Percentiles rank a stretch among this genome's conserved stretches.
These are phyloP conservation scores for Globisporangium iwayamae DNA, from an alignment of 352 stramenopile genomes.

Conservation along the genomic window DNA sequence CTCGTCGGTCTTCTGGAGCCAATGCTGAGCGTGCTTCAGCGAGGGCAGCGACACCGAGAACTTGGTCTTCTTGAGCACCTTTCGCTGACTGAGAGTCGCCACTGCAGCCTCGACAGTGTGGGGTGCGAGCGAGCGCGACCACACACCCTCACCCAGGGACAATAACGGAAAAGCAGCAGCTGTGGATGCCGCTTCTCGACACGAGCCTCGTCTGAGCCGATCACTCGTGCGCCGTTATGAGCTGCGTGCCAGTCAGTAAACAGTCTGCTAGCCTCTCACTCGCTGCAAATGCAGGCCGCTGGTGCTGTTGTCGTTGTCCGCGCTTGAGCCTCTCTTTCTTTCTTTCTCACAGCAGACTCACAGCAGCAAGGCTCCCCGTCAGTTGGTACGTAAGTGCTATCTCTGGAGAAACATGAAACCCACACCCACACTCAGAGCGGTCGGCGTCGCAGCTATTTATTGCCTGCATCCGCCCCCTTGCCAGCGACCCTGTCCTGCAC, in stretches of 20 bases:
- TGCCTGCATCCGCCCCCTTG: neutral
- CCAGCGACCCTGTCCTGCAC: neutral
- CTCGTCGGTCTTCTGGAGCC: neutral
- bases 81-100: constrained; percentile 5
- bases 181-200: neutral
- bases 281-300: neutral
- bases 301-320: neutral
- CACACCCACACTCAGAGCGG: neutral
- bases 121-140: neutral
- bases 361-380: neutral
- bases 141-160: neutral
- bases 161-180: neutral
- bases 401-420: constrained; percentile 8
- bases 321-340: neutral
- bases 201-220: neutral
- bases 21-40: neutral
- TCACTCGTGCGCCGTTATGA: neutral
- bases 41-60: constrained; percentile 25
- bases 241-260: neutral
- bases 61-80: constrained; percentile 21
- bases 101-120: constrained; percentile 3
- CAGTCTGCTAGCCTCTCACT: constrained; percentile 1
- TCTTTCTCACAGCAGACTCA: neutral
- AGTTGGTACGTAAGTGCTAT: neutral
- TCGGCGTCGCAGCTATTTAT: constrained; percentile 8